Evolutionary conservation across 306 rosid species (phyloP).

Genomic region (Begonia fuchsioides): DNA sequence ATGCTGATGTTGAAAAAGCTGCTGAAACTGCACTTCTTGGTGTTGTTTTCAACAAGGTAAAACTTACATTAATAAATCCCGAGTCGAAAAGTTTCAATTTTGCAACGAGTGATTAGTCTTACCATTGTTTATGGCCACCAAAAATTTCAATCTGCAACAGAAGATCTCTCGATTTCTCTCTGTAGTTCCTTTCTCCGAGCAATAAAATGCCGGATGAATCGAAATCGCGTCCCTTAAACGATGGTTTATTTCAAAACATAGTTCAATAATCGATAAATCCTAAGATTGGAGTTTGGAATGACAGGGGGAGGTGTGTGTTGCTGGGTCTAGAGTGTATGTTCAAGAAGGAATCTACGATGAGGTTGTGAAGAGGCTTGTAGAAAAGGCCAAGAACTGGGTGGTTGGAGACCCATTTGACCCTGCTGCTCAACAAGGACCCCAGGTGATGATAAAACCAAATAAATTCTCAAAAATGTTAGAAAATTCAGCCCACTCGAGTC

Average conservation of each 20-base stretch:
- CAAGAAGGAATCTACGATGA: constrained; percentile 83
- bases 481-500: neutral
- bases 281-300: too few species aligned
- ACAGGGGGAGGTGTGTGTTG: constrained; percentile 76
- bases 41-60: constrained; percentile 48
- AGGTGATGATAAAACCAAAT: constrained; percentile 23
- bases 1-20: constrained; percentile 62
- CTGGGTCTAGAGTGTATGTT: constrained; percentile 68
- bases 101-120: too few species aligned
- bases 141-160: too few species aligned
- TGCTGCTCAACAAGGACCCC: constrained; percentile 59
- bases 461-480: neutral
- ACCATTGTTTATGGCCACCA: too few species aligned
- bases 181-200: too few species aligned
- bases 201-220: too few species aligned
- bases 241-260: too few species aligned
- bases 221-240: too few species aligned
- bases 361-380: constrained; percentile 41
- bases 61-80: neutral
- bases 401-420: constrained; percentile 96
- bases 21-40: constrained; percentile 58
- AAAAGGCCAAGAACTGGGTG: constrained; percentile 49
- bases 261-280: too few species aligned
- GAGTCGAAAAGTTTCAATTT: too few species aligned
- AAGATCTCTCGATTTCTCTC: too few species aligned